Evolutionary conservation across 495 filamentous ascomycete species (phyloP), one percentile per base, ranked within the genome.

Genomic region (Hypoxylon intermedium): DNA sequence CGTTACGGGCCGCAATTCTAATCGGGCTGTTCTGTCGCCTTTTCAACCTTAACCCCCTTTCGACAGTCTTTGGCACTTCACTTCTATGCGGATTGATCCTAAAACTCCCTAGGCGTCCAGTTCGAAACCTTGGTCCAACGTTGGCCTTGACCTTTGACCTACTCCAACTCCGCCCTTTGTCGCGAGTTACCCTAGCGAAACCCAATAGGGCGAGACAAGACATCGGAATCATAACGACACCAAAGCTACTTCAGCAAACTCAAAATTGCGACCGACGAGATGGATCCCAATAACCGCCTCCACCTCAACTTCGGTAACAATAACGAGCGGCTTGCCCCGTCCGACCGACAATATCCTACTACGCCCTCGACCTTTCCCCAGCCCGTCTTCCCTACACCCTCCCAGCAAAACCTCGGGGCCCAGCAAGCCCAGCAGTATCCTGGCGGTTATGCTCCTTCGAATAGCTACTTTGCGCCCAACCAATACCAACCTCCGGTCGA

Each of bases 361-460:
- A 98, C 94, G 13, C 93, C 94, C 50, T 97, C 92, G 58, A 94
- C 93, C 44, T 97, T 97, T 67, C 93, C 93, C 9, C 92, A 97
- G 74, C 92, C 92, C 23, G 87, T 95, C 69, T 86, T 84, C 73
- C 77, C 73, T 44, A 84, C 58, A 80, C 84, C 70, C 62, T 53
- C 67, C 9, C 75, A 72, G 59, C 80, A 80, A 24, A 81, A 82
- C 33, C 80, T 80, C 51, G 72, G 76, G 55, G 75, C 77, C 49
- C 72, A 79, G 43, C 81, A 74, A 37, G 76, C 77, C 50, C 74
- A 76, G 43, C 78, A 75, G 26, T 84, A 69, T 30, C 43, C 81
- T 54, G 67, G 67, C 26, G 77, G 76, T 33, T 82, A 80, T 67
- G 76, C 71, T 33, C 76, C 72, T 49, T 77, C 82, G 12, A 84